A percentile compares a stretch with the other conserved stretches of the same genome.
phyloP scores from a whole-genome alignment of 2,329 filamentous ascomycete genomes.

The Hirsutella minnesotensis region DNA sequence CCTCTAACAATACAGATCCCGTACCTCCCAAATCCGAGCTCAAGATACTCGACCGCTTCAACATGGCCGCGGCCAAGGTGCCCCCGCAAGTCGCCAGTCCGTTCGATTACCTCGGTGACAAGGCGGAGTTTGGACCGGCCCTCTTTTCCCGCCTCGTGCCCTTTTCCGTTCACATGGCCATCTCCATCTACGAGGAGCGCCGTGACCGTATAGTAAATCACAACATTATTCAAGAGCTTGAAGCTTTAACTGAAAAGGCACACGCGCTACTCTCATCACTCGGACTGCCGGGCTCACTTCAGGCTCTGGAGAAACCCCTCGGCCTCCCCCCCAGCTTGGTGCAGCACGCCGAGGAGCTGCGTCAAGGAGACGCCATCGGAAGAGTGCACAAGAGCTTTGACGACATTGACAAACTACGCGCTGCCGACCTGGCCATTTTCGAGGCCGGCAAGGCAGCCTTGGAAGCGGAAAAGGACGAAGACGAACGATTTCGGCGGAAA shows the following conservation, averaged over 20 bases:
- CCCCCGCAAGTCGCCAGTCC: slow-evolving; percentile 76
- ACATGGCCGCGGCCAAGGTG: slow-evolving; percentile 71
- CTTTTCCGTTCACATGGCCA: slow-evolving; percentile 88
- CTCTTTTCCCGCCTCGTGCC: slow-evolving; percentile 88
- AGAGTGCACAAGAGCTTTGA: slow-evolving; percentile 68
- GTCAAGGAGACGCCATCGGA: slow-evolving; percentile 77
- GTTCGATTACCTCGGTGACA: slow-evolving; percentile 67
- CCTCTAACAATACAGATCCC: slow-evolving; percentile 39
- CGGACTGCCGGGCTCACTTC: slow-evolving; percentile 82
- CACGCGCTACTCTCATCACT: slow-evolving; percentile 71
- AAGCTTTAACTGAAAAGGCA: slow-evolving; percentile 66
- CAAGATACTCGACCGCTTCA: slow-evolving; percentile 72
- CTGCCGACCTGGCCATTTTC: slow-evolving; percentile 65
- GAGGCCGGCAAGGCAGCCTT: slow-evolving; percentile 73
- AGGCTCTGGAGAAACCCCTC: slow-evolving; percentile 88
- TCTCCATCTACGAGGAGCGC: slow-evolving; percentile 88
- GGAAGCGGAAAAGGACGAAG: slow-evolving; percentile 70
- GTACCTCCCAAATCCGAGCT: slow-evolving; percentile 85
- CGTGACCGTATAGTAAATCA: slow-evolving; percentile 84
- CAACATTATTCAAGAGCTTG: slow-evolving; percentile 73
- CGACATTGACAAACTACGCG: slow-evolving; percentile 82
- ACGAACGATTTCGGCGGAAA: slow-evolving; percentile 60
- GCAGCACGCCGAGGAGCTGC: slow-evolving; percentile 86
- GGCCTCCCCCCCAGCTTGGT: slow-evolving; percentile 76
- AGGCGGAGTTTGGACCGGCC: slow-evolving; percentile 68